Base-by-base conservation (phyloP, 2,329 filamentous ascomycete genomes). In the Aureobasidium mangrovei region DNA sequence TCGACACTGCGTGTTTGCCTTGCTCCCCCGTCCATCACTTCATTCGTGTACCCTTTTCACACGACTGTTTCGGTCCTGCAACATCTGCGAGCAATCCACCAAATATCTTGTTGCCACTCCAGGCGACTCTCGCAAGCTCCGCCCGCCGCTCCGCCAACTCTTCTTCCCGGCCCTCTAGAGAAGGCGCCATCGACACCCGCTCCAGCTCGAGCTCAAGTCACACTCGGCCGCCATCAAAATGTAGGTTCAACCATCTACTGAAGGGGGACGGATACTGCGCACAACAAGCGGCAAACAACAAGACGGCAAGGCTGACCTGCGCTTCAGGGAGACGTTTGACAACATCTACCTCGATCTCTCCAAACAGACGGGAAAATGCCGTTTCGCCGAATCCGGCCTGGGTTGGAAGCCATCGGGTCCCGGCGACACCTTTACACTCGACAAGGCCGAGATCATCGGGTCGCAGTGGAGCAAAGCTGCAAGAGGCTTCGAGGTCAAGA, bases 321-420 rank as follows among this genome's bases (percentile, higher is more conserved):
- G 26, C 35, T 29, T 27, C 43, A 84, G 80, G 80, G 93, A 98
- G 82, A 93, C 86, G 68, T 98, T 98, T 74, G 91, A 97, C 69
- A 90, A 89, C 73, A 95, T 97, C 74, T 91, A 93, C 73, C 83
- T 98, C 64, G 91, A 98, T 70, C 81, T 98, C 57, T 96, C 91
- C 64, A 93, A 90, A 71, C 86, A 93, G 72, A 81, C 84, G 56
- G 93, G 93, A 62, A 93, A 91, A 74, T 96, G 91, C 75, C 84
- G 93, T 67, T 91, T 98, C 66, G 91, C 91, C 59, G 91, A 97
- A 69, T 91, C 84, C 52, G 93, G 93, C 57, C 81, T 97, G 63
- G 93, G 91, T 54, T 98, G 94, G 94, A 95, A 95, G 72, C 89
- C 91, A 29, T 80, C 83, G 4, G 83, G 82, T 52, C 90, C 88